Percentiles rank a stretch among this genome's conserved stretches.
Conservation (phyloP, 2,329 filamentous ascomycete genomes). For the Cyphellophora europaea region DNA sequence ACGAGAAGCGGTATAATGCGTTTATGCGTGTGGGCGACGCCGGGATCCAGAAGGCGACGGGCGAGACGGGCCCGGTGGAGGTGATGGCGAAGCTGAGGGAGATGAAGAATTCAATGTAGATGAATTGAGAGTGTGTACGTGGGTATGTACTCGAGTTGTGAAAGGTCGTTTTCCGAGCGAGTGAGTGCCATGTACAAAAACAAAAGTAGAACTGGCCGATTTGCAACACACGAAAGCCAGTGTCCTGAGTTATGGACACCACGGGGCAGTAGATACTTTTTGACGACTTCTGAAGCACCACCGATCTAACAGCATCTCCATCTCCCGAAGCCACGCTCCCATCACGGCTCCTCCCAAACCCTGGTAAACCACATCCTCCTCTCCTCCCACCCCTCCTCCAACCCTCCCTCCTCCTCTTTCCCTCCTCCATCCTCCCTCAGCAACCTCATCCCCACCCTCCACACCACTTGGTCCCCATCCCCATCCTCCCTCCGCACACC, state of each 20-base stretch:
- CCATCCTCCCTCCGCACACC: neutral
- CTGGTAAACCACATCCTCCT: neutral
- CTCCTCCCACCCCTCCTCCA: neutral
- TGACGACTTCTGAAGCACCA: too few relatives aligned
- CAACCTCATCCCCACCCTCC: neutral
- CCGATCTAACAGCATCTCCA: too few relatives aligned
- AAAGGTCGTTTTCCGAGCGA: too few relatives aligned
- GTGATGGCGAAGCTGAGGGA: constrained; percentile 81
- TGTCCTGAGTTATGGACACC: too few relatives aligned
- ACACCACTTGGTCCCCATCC: neutral
- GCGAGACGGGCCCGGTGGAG: constrained; percentile 67
- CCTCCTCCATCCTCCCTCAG: neutral
- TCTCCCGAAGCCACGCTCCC: too few relatives aligned
- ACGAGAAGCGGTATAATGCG: constrained; percentile 91
- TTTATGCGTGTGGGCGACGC: constrained; percentile 85
- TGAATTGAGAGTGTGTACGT: neutral
- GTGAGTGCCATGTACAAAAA: too few relatives aligned
- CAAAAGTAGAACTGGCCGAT: too few relatives aligned
- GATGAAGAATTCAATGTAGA: constrained; percentile 59
- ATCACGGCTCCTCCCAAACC: neutral
- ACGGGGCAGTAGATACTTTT: too few relatives aligned
- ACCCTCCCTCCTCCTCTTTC: neutral
- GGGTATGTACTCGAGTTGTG: too few relatives aligned
- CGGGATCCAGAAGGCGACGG: constrained; percentile 72
- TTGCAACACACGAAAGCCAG: too few relatives aligned